These are phyloP conservation scores for Aspergillus felis DNA, from an alignment of 2,329 filamentous ascomycete genomes.

Conservation along the genomic window DNA sequence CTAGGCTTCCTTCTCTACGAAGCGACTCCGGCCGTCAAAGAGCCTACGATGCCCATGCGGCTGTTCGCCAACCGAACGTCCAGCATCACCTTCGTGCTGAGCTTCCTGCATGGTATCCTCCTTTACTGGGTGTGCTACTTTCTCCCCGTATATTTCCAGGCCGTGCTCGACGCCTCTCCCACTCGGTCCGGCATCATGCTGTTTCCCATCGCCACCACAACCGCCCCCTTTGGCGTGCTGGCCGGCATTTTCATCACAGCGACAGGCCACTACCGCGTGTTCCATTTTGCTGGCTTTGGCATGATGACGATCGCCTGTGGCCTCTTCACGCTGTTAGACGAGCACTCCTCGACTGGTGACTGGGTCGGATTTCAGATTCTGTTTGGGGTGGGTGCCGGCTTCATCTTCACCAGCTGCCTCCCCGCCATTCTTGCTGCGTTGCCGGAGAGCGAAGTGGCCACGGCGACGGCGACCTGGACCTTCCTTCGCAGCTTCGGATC, in stretches of 20 bases:
- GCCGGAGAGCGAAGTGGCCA: conserved; percentile 24
- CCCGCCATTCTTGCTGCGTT: conserved; percentile 28
- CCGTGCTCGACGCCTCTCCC: conserved; percentile 33
- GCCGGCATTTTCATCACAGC: conserved; percentile 29
- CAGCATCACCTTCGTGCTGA: neutral
- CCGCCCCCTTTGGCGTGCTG: conserved; percentile 25
- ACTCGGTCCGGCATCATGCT: conserved; percentile 28
- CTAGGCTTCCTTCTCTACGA: conserved; percentile 20
- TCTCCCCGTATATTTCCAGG: conserved; percentile 47
- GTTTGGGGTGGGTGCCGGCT: conserved; percentile 21
- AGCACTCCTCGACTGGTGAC: conserved; percentile 18
- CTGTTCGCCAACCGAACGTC: conserved; percentile 45
- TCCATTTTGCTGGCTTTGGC: conserved; percentile 27
- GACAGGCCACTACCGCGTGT: conserved; percentile 30
- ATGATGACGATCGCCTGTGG: conserved; percentile 25
- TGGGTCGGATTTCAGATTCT: conserved; percentile 32
- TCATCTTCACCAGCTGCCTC: conserved; percentile 21
- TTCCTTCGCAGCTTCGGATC: conserved; percentile 31
- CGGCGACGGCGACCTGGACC: conserved; percentile 23
- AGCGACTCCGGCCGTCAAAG: conserved; percentile 6
- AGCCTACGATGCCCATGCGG: conserved; percentile 40
- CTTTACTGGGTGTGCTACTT: conserved; percentile 25
- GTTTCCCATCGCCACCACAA: conserved; percentile 24
- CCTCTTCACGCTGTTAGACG: conserved; percentile 22
- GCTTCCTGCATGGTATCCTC: conserved; percentile 14